Evolutionary conservation across 305 asterid species (phyloP), one percentile per base, ranked within the genome.

Genomic region (Fraxinus greggii): DNA sequence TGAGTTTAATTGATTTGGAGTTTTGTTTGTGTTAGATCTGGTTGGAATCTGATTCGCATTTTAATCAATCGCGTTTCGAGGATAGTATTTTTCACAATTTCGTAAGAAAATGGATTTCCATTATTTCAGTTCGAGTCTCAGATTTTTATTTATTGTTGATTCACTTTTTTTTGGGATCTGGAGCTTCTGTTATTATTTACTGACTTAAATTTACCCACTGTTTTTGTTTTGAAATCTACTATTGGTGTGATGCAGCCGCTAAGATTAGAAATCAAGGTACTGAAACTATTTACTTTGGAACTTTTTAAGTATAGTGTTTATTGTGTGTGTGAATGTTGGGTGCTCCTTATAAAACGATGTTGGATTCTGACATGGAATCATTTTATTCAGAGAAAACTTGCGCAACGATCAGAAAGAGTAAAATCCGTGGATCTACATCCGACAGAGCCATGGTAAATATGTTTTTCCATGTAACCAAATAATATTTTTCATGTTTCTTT

Each of bases 401-500:
- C 98, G 7, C 97, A 95, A 87, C 86, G 97, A 88, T 93, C 99
- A 83, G 98, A 95, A 85, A 88, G 99, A 88, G 97, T 95, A 77
- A 95, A 95, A 84, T 95, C 97, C 3, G 97, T 94, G 90, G 99
- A 95, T 95, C 97, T 95, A 35, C 98, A 95, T 88, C 99, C 98
- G 7, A 90, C 97, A 5, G 99, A 95, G 89, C 99, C 99, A 95
- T 95, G 99, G 98, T 94, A 88, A 83, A 28, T 75, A 31, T 32
- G 84, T 42, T 67, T 65, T 76, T 69, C 32, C 29, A 6, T 42
- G 75, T 38, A 5, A 72, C 70, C 81, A 79, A 36, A 54, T 67
- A 4, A 74, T 24, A 36, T 4, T 70, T 69, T 67, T 42, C 15
- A 5, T 31, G 7, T 31, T 79, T 72, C 70, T 19, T 19, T 74